A percentile compares a stretch with the other conserved stretches of the same genome.
These are phyloP conservation scores for Penicillium sp. DNA, from an alignment of 2,329 filamentous ascomycete genomes.

Conservation along the genomic window DNA sequence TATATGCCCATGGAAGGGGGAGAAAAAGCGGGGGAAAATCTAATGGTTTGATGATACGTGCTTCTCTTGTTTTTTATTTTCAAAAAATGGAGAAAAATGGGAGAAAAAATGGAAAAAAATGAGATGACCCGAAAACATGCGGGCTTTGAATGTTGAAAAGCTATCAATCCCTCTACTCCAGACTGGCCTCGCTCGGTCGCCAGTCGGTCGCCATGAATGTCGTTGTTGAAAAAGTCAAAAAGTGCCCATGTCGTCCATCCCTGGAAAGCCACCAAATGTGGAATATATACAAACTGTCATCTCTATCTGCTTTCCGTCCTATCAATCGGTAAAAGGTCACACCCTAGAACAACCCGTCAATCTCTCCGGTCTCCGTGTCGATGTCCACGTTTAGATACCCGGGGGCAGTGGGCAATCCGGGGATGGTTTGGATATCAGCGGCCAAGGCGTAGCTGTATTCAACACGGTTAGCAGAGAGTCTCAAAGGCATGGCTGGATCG, in stretches of 20 bases:
- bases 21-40: too few relatives aligned
- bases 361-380: constrained; percentile 74
- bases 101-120: neutral
- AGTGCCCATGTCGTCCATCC: constrained; percentile 2
- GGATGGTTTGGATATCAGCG: constrained; percentile 97
- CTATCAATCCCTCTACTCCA: constrained; percentile 9
- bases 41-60: too few relatives aligned
- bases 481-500: too few relatives aligned
- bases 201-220: constrained; percentile 12
- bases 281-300: constrained; percentile 17
- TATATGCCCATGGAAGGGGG: too few relatives aligned
- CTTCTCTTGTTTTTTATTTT: too few relatives aligned
- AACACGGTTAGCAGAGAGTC: constrained; percentile 5
- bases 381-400: constrained; percentile 92
- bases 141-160: constrained; percentile 16
- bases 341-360: constrained; percentile 77
- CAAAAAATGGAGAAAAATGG: neutral
- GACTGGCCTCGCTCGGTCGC: constrained; percentile 13
- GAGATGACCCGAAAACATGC: neutral
- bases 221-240: constrained; percentile 21
- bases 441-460: constrained; percentile 72
- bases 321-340: neutral
- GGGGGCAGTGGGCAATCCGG: constrained; percentile 86
- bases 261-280: neutral
- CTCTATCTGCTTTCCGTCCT: neutral